Conservation (phyloP, 176 grass and related monocot genomes). For the Miscanthus lutarioriparius region DNA sequence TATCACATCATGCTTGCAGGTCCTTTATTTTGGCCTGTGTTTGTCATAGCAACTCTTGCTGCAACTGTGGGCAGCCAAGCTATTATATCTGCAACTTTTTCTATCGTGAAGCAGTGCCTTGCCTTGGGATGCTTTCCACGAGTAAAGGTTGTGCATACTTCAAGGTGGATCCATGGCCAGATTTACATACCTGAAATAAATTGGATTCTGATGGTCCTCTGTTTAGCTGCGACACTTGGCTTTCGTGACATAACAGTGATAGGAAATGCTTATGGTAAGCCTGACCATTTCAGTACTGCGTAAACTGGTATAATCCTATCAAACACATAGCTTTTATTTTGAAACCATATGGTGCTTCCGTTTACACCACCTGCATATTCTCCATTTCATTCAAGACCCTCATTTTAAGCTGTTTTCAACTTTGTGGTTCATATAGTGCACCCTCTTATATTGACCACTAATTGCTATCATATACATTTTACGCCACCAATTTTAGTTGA, state of each 20-base stretch:
- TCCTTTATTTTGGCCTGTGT: slow-evolving; percentile 72
- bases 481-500: not conserved
- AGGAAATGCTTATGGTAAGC: slow-evolving; percentile 84
- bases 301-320: not conserved
- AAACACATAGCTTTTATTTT: not conserved
- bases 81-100: slow-evolving; percentile 84
- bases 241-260: slow-evolving; percentile 60
- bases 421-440: not conserved
- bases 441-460: not conserved
- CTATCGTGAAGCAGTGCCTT: slow-evolving; percentile 74
- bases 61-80: slow-evolving; percentile 71
- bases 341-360: not conserved
- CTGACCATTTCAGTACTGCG: slow-evolving; percentile 6
- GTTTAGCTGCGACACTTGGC: slow-evolving; percentile 59
- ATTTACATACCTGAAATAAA: slow-evolving; percentile 92
- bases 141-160: slow-evolving; percentile 82
- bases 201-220: slow-evolving; percentile 80
- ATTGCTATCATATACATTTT: not conserved
- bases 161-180: slow-evolving; percentile 73
- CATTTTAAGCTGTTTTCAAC: not conserved
- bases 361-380: not conserved
- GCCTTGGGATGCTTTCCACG: slow-evolving; percentile 76
- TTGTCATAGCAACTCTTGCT: slow-evolving; percentile 72
- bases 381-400: not conserved
- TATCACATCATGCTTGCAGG: slow-evolving; percentile 46